Percentiles rank a stretch among this genome's conserved stretches.
phyloP scores from a whole-genome alignment of 805 yeast genomes.

The Spathaspora passalidarum region DNA sequence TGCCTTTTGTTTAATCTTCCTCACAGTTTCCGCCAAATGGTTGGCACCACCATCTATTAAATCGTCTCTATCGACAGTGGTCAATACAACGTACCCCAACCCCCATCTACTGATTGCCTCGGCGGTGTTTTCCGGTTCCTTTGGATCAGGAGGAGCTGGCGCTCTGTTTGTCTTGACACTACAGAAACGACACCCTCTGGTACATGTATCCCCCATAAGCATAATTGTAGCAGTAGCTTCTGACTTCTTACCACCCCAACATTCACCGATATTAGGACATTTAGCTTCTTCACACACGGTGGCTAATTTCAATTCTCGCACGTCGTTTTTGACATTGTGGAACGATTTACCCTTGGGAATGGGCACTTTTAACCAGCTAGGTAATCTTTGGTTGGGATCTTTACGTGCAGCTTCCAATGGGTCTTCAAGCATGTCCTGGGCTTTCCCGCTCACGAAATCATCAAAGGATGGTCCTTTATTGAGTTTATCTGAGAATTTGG shows the following conservation, averaged over 20 bases:
- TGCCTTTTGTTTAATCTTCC: slow-evolving; percentile 77
- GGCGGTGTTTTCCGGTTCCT: slow-evolving; percentile 97
- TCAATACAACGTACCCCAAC: slow-evolving; percentile 92
- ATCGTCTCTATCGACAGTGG: slow-evolving; percentile 98
- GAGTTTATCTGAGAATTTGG: slow-evolving; percentile 65
- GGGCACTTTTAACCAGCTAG: slow-evolving; percentile 92
- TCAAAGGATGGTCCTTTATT: slow-evolving; percentile 90
- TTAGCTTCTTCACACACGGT: slow-evolving; percentile 99
- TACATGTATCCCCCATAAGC: slow-evolving; percentile 98
- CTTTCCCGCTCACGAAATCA: slow-evolving; percentile 83
- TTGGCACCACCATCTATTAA: slow-evolving; percentile 88
- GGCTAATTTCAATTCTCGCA: slow-evolving; percentile 81
- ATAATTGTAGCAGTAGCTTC: slow-evolving; percentile 97
- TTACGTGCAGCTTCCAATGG: slow-evolving; percentile 74
- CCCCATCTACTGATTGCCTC: slow-evolving; percentile 98
- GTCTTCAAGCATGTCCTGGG: slow-evolving; percentile 63
- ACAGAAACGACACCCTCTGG: slow-evolving; percentile 98
- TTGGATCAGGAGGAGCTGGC: slow-evolving; percentile 89
- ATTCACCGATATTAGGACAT: slow-evolving; percentile 99
- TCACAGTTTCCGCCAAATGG: slow-evolving; percentile 87
- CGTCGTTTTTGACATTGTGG: slow-evolving; percentile 77
- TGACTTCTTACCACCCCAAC: slow-evolving; percentile 97
- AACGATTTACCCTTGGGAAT: slow-evolving; percentile 93
- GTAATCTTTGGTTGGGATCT: slow-evolving; percentile 71
- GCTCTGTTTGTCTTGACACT: slow-evolving; percentile 89